Conservation (phyloP, 108 stramenopile genomes). For the Skeletonema potamos region DNA sequence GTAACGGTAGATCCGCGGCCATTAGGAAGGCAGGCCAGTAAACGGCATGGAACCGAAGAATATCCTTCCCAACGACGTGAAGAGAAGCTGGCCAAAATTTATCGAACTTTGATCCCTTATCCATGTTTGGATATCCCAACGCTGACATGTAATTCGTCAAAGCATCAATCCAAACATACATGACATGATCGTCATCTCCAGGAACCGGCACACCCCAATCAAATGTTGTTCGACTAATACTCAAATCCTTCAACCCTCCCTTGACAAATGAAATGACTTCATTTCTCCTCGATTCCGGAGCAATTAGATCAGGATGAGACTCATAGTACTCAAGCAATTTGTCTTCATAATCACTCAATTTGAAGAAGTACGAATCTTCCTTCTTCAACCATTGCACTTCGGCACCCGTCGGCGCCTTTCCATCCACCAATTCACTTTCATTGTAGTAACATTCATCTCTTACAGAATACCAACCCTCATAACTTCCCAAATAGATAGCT, state of each 20-base stretch:
- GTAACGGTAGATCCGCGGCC: constrained; percentile 92
- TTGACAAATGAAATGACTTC: constrained; percentile 89
- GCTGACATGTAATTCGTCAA: constrained; percentile 95
- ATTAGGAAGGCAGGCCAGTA: constrained; percentile 99
- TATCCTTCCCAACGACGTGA: constrained; percentile 99
- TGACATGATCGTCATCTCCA: constrained; percentile 87
- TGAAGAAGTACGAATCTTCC: constrained; percentile 97
- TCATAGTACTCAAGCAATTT: constrained; percentile 83
- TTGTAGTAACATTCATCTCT: constrained; percentile 97
- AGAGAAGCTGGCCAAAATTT: constrained; percentile 88
- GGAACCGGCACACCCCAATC: constrained; percentile 96
- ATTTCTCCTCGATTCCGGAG: constrained; percentile 85
- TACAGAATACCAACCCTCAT: constrained; percentile 98
- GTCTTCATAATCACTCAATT: constrained; percentile 82
- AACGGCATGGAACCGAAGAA: constrained; percentile 95
- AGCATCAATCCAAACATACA: constrained; percentile 99
- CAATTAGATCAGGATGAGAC: constrained; percentile 83
- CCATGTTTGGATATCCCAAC: constrained; percentile 81
- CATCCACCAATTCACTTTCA: constrained; percentile 92
- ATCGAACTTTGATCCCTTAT: constrained; percentile 49
- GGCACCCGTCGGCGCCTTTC: constrained; percentile 92
- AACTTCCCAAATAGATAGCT: constrained; percentile 90
- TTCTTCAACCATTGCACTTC: constrained; percentile 93
- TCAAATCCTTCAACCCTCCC: constrained; percentile 88
- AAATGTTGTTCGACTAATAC: constrained; percentile 89